Evolutionary conservation across 116 monocot genomes (phyloP), one percentile per base, ranked within the genome.

Genomic region (Trichopus zeylanicus): DNA sequence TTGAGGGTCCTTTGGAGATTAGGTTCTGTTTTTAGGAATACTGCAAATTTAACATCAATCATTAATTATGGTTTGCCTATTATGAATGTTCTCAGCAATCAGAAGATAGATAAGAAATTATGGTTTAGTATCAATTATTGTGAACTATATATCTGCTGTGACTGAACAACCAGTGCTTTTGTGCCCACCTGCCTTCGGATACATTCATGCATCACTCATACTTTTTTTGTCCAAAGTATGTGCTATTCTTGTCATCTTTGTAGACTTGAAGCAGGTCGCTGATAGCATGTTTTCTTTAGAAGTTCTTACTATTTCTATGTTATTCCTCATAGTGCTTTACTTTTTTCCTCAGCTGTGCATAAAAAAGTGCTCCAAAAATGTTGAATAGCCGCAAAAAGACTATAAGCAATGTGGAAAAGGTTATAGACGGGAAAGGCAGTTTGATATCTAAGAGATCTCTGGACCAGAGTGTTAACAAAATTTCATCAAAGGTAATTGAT

Each of bases 281-380:
- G 42, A 42, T 42, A 13, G n/a, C n/a, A 42, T 42, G 42, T n/a
- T 42, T n/a, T 13, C 3, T 42, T 42, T 42, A n/a, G 12, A 42
- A 13, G 3, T 3, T 16, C 7, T 12, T 42, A n/a, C n/a, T 42
- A 42, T n/a, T 42, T 42, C n/a, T n/a, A n/a, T n/a, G n/a, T n/a
- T n/a, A n/a, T 42, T 42, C n/a, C 42, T 42, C 42, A 42, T 42
- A 42, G 42, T 42, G 42, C 27, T 29, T 10, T 22, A 27, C n/a
- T 57, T 29, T 57, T 5, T 30, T 7, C 26, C 57, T 57, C 30
- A 31, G 27, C 22, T 57, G 0, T 57, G 57, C 33, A 22, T 57
- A 57, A 22, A 29, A 31, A 57, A 32, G 31, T 19, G n/a, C 34
- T 6, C 21, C 57, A 5, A 57, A 57, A 28, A 57, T 57, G 57